Conservation (phyloP, 805 yeast species). For the Soucietia sequanensis region DNA sequence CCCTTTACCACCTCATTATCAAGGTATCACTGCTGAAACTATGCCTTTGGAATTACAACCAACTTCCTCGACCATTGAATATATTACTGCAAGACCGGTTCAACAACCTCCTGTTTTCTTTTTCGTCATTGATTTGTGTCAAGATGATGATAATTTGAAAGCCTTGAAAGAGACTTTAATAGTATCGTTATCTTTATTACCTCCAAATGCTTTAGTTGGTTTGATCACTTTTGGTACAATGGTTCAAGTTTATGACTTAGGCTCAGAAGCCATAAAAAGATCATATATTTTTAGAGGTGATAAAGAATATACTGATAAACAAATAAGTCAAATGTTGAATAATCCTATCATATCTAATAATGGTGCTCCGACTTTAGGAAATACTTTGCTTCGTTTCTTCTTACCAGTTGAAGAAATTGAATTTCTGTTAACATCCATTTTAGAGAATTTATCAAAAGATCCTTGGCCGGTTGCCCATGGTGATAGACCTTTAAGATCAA, state of each 20-base stretch:
- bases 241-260: conserved; percentile 83
- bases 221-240: conserved; percentile 86
- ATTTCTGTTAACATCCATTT: conserved; percentile 72
- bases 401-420: conserved; percentile 77
- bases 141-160: conserved; percentile 81
- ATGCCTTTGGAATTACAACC: conserved; percentile 79
- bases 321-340: conserved; percentile 53
- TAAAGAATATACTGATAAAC: conserved; percentile 75
- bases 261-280: conserved; percentile 63
- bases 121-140: conserved; percentile 85
- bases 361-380: conserved; percentile 22
- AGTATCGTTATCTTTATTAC: conserved; percentile 72
- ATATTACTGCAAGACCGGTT: conserved; percentile 76
- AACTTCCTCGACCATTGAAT: conserved; percentile 76
- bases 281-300: conserved; percentile 86
- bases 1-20: conserved; percentile 79
- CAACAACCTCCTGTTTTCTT: conserved; percentile 83
- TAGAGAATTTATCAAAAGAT: conserved; percentile 75
- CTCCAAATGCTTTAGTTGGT: conserved; percentile 88
- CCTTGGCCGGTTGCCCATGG: conserved; percentile 89
- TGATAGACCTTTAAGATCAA: conserved; percentile 83
- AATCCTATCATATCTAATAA: conserved; percentile 30
- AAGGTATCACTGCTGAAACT: conserved; percentile 68
- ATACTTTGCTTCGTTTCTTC: conserved; percentile 58
- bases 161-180: conserved; percentile 80